A percentile compares a stretch with the other conserved stretches of the same genome.
Evolutionary conservation across 306 rosid genomes (phyloP).

Genomic region (Dicorynia guianensis): DNA sequence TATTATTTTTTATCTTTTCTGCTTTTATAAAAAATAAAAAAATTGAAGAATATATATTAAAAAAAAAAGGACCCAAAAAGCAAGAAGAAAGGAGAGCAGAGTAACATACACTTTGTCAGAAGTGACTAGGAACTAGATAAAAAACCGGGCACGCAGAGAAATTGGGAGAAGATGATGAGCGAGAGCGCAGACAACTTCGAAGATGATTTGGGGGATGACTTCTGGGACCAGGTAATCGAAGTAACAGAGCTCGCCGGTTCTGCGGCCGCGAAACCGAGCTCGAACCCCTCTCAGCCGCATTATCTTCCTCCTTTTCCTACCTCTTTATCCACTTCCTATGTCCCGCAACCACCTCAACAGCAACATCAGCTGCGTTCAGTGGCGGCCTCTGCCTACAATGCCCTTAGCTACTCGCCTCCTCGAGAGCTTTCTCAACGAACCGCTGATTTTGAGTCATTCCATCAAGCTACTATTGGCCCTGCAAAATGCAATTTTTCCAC

Average conservation of each 20-base stretch:
- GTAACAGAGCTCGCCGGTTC: constrained; percentile 53
- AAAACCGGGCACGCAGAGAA: too few species aligned
- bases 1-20: too few species aligned
- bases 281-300: constrained; percentile 22
- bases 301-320: constrained; percentile 8
- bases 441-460: constrained; percentile 17
- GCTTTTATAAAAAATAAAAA: too few species aligned
- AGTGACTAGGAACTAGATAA: too few species aligned
- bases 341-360: constrained; percentile 23
- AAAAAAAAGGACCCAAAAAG: too few species aligned
- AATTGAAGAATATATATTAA: too few species aligned
- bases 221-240: constrained; percentile 56
- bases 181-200: constrained; percentile 57
- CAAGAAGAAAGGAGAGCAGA: too few species aligned
- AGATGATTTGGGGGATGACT: constrained; percentile 56
- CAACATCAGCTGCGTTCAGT: constrained; percentile 24
- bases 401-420: constrained; percentile 70
- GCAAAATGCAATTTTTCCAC: constrained; percentile 40
- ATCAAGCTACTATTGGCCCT: constrained; percentile 34
- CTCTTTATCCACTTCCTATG: not conserved
- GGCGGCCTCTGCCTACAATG: not conserved
- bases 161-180: constrained; percentile 30
- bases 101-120: too few species aligned
- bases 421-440: constrained; percentile 78
- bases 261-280: constrained; percentile 36